Evolutionary conservation across 2,329 filamentous ascomycete genomes (phyloP).

Genomic region (Verticillium zaregamsianum): DNA sequence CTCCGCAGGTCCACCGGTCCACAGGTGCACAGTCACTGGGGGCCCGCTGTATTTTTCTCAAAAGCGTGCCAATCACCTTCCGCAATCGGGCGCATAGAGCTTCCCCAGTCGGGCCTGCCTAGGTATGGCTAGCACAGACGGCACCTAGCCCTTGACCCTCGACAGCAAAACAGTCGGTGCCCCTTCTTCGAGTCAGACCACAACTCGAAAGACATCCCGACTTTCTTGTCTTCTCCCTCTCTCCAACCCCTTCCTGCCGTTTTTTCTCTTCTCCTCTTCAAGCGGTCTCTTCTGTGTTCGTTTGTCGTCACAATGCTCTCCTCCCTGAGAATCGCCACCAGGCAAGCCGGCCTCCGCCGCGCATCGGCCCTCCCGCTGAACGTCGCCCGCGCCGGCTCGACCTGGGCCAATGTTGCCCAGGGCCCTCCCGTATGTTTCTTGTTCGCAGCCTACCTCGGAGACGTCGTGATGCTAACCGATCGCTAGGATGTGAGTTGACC

Average conservation of each 20-base stretch:
- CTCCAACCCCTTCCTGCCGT: neutral
- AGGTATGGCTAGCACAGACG: too few relatives aligned
- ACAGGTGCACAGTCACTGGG: neutral
- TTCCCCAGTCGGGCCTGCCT: neutral
- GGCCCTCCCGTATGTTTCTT: constrained; percentile 77
- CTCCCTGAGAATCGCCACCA: constrained; percentile 12
- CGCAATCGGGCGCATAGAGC: neutral
- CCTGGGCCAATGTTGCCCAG: constrained; percentile 88
- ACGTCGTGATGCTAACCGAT: constrained; percentile 25
- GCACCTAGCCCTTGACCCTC: neutral
- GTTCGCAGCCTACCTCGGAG: constrained; percentile 1
- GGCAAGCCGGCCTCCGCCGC: constrained; percentile 14
- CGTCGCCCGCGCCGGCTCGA: constrained; percentile 56
- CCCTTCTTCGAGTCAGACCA: constrained; percentile 2
- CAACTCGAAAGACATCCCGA: neutral
- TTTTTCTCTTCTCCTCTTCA: neutral
- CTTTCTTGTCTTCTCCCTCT: neutral
- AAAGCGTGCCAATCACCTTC: constrained; percentile 4
- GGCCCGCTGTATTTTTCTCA: neutral
- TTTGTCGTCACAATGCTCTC: constrained; percentile 10
- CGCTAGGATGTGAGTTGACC: constrained; percentile 31
- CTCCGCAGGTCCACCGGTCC: neutral
- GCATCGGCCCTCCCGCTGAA: constrained; percentile 9
- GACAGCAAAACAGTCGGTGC: neutral
- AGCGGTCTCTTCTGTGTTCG: neutral